Evolutionary conservation across 2,329 filamentous ascomycete species (phyloP).

Genomic region (Calonectria ilicicola): DNA sequence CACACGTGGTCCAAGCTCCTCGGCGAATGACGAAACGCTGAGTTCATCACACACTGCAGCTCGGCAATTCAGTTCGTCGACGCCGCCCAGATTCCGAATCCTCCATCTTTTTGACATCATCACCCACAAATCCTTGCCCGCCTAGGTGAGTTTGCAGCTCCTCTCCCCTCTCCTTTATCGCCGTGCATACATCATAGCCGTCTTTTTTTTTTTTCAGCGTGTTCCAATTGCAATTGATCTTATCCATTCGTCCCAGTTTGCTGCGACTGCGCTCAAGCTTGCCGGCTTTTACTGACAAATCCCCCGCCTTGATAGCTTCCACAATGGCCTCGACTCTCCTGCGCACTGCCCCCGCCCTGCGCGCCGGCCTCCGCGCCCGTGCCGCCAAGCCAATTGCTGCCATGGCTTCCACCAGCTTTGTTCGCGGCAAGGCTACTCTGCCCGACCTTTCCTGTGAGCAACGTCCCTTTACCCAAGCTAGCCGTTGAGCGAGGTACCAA

Average conservation of each 20-base stretch:
- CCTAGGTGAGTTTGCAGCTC: not conserved
- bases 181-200: not conserved
- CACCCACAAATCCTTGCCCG: slow-evolving; percentile 9
- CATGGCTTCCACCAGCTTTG: slow-evolving; percentile 80
- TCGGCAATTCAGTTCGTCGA: slow-evolving; percentile 42
- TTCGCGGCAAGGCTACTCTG: slow-evolving; percentile 90
- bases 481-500: not conserved
- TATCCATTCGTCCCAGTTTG: not conserved
- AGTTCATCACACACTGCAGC: slow-evolving; percentile 35
- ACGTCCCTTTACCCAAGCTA: not conserved
- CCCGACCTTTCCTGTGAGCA: slow-evolving; percentile 79
- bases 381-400: slow-evolving; percentile 72
- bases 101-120: slow-evolving; percentile 46
- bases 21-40: slow-evolving; percentile 45
- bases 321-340: slow-evolving; percentile 83
- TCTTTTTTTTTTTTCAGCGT: not conserved
- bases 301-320: slow-evolving; percentile 25
- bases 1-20: slow-evolving; percentile 36
- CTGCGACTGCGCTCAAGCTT: not conserved
- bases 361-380: slow-evolving; percentile 77
- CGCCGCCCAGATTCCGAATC: slow-evolving; percentile 30
- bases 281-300: slow-evolving; percentile 25
- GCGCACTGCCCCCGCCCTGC: slow-evolving; percentile 74
- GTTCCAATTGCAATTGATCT: not conserved
- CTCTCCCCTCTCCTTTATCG: not conserved